These are phyloP conservation scores for Staphylotrichum longicolle DNA, from an alignment of 495 filamentous ascomycete genomes.

Conservation along the genomic window DNA sequence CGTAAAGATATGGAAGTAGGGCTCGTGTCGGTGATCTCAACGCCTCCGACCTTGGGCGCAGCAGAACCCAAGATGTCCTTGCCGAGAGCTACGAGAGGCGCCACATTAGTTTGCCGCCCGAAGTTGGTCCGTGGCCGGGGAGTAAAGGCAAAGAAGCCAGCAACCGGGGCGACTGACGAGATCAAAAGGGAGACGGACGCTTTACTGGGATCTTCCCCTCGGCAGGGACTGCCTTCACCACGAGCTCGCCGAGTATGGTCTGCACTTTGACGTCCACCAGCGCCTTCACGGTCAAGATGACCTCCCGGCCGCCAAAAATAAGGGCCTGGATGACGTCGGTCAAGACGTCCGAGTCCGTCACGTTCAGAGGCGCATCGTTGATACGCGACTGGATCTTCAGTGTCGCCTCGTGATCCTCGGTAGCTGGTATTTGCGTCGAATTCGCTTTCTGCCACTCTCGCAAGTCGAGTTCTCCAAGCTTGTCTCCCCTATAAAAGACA, in stretches of 20 bases:
- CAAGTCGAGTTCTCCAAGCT: conserved; percentile 75
- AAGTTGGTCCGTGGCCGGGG: conserved; percentile 8
- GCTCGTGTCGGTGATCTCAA: conserved; percentile 68
- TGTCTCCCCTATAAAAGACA: conserved; percentile 69
- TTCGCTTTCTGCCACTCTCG: conserved; percentile 80
- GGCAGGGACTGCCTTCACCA: conserved; percentile 77
- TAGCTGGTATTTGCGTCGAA: conserved; percentile 63
- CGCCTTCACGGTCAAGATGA: conserved; percentile 72
- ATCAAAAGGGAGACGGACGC: conserved; percentile 60
- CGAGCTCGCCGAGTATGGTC: conserved; percentile 74
- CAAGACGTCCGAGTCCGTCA: conserved; percentile 75
- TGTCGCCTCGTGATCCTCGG: conserved; percentile 50
- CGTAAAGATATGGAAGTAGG: conserved; percentile 63
- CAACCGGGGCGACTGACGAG: conserved; percentile 49
- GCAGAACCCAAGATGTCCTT: conserved; percentile 47
- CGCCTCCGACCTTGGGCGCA: conserved; percentile 57
- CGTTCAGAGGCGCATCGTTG: conserved; percentile 71
- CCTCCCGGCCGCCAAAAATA: conserved; percentile 63
- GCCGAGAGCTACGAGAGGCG: conserved; percentile 36
- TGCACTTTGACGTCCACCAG: conserved; percentile 76
- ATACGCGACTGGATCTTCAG: conserved; percentile 73
- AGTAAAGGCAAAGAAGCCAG: conserved; percentile 13
- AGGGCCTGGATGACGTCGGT: conserved; percentile 70
- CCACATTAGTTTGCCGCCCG: conserved; percentile 18
- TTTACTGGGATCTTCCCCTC: conserved; percentile 84